A percentile compares a stretch with the other conserved stretches of the same genome.
Conservation (phyloP, 1,284 basidiomycete genomes). For the Agroathelia rolfsii region DNA sequence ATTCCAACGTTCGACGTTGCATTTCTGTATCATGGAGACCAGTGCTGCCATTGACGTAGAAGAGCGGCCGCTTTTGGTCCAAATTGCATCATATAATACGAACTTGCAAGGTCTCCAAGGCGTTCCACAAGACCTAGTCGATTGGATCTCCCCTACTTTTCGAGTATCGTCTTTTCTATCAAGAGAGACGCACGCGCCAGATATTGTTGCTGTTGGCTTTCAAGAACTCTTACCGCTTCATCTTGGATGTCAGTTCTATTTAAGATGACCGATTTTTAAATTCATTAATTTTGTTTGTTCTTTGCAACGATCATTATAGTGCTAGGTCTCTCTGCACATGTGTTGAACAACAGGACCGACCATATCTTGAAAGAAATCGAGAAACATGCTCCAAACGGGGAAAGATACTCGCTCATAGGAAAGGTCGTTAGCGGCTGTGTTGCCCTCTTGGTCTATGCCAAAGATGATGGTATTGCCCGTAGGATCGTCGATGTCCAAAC, state of each 20-base stretch:
- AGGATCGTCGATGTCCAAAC: constrained; percentile 60
- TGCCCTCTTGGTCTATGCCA: constrained; percentile 72
- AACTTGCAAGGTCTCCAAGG: constrained; percentile 67
- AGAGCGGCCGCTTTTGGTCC: constrained; percentile 51
- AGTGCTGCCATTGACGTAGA: constrained; percentile 12
- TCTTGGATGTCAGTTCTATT: constrained; percentile 52
- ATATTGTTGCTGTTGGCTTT: constrained; percentile 83
- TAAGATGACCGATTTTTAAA: constrained; percentile 4
- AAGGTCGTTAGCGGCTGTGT: constrained; percentile 73
- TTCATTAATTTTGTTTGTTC: constrained; percentile 4
- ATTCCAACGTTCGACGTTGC: too few species aligned
- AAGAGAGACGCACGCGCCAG: constrained; percentile 50
- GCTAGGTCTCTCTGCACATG: constrained; percentile 48
- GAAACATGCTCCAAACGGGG: constrained; percentile 53
- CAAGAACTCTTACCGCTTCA: constrained; percentile 83
- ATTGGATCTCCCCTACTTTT: constrained; percentile 73
- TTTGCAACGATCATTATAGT: constrained; percentile 38
- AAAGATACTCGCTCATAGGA: constrained; percentile 62
- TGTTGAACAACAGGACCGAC: constrained; percentile 50
- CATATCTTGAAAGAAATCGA: constrained; percentile 67
- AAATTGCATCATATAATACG: constrained; percentile 81
- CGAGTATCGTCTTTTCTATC: constrained; percentile 66
- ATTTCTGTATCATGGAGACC: too few species aligned
- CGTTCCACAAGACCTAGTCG: constrained; percentile 71
- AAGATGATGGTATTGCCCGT: constrained; percentile 55